phyloP scores from a whole-genome alignment of 352 stramenopile species.

The Pythium pectinolyticum region DNA sequence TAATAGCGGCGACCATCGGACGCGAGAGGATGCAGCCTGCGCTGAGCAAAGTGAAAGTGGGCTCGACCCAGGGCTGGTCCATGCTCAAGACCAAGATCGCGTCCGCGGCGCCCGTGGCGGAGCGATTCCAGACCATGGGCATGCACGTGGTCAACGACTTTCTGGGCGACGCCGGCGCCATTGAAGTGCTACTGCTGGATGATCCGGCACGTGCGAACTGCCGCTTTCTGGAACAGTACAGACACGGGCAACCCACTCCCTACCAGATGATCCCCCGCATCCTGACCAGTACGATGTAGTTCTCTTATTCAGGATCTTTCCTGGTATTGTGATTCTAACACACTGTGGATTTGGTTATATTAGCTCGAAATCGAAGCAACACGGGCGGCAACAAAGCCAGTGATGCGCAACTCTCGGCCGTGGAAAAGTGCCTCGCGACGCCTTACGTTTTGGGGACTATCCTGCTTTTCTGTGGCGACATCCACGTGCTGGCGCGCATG shows the following conservation, averaged over 20 bases:
- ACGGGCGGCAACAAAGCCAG: slow-evolving; percentile 22
- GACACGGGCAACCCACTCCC: slow-evolving; percentile 23
- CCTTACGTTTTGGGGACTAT: slow-evolving; percentile 76
- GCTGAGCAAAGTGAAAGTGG: slow-evolving; percentile 63
- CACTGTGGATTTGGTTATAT: no score
- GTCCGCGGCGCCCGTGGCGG: slow-evolving; percentile 65
- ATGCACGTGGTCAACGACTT: slow-evolving; percentile 74
- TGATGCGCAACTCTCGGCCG: slow-evolving; percentile 6
- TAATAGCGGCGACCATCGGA: slow-evolving; percentile 48
- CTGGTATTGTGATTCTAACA: background rate
- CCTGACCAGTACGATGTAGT: slow-evolving; percentile 40
- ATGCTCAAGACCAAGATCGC: slow-evolving; percentile 79
- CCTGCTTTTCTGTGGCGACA: slow-evolving; percentile 63
- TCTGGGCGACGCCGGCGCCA: slow-evolving; percentile 49
- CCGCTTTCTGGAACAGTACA: slow-evolving; percentile 65
- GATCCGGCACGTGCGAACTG: slow-evolving; percentile 41
- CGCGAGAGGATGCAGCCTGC: slow-evolving; percentile 50
- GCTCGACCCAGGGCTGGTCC: slow-evolving; percentile 76
- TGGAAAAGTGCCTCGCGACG: slow-evolving; percentile 53
- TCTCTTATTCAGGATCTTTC: background rate
- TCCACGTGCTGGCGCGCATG: slow-evolving; percentile 47
- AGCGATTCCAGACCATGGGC: slow-evolving; percentile 74
- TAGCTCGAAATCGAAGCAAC: slow-evolving; percentile 23
- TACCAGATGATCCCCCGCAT: slow-evolving; percentile 40
- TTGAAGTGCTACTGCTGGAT: slow-evolving; percentile 58